Evolutionary conservation across 305 asterid species (phyloP), one percentile per base, ranked within the genome.

Genomic region (Fraxinus latifolia): DNA sequence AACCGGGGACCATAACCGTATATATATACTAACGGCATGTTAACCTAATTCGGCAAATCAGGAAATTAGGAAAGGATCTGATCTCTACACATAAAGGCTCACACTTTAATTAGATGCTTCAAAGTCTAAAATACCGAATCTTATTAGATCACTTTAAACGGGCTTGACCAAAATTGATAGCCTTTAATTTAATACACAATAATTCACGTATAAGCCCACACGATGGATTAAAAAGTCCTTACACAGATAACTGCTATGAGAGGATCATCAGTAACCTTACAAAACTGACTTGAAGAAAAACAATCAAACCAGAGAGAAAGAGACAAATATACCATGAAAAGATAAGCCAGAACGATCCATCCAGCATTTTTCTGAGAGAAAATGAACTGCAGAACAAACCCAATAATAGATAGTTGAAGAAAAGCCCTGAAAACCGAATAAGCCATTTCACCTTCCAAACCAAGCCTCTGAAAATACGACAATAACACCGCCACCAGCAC

Each of bases 331-430:
- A 95, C 99, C 99, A 95, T 95, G 91, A 93, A 95, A 79, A 95
- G 95, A 86, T 95, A 95, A 65, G 99, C 99, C 82, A 89, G 67
- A 29, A 93, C 37, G 78, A 95, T 95, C 98, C 99, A 95, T 23
- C 74, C 34, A 79, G 82, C 86, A 79, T 87, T 91, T 0, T 88
- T 50, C 84, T 90, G 98, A 55, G 77, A 84, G 89, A 95, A 93
- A 74, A 95, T 95, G 89, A 95, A 93, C 84, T 92, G 92, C 34
- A 95, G 90, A 85, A 95, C 99, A 87, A 92, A 95, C 0, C 98
- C 99, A 85, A 93, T 92, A 3, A 93, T 27, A 2, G 98, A 93
- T 0, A 95, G 91, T 78, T 95, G 99, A 76, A 95, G 53, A 91
- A 93, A 95, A 73, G 97, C 92, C 82, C 99, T 91, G 86, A 92